Percentiles rank a stretch among this genome's conserved stretches.
These are phyloP conservation scores for Fraxinus excelsior DNA, from an alignment of 257 asterid species.

Conservation along the genomic window DNA sequence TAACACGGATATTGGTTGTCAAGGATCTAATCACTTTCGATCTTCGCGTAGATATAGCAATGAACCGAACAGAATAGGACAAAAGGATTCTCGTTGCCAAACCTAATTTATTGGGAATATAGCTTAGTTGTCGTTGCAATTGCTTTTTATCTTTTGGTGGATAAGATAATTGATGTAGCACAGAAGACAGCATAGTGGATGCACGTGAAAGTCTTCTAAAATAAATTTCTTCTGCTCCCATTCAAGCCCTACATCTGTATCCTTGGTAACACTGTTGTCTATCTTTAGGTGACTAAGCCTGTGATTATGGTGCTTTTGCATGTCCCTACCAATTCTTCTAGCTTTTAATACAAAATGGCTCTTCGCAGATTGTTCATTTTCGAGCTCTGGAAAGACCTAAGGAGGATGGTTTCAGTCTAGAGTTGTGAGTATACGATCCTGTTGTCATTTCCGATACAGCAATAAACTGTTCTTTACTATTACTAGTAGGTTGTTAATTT, in stretches of 20 bases:
- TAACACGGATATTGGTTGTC: neutral
- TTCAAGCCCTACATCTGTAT: neutral
- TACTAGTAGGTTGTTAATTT: constrained; percentile 24
- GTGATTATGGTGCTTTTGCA: neutral
- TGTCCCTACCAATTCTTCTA: neutral
- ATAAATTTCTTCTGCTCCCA: constrained; percentile 1
- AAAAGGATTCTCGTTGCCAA: neutral
- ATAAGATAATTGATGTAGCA: neutral
- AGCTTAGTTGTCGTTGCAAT: neutral
- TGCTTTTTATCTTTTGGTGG: constrained; percentile 6
- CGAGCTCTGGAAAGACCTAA: constrained; percentile 88
- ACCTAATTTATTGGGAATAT: neutral
- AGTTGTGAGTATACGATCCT: constrained; percentile 63
- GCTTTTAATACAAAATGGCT: neutral
- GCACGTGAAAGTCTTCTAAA: neutral
- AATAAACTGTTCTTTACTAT: constrained; percentile 15
- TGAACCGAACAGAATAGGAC: neutral
- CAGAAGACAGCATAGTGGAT: neutral
- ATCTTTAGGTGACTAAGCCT: neutral
- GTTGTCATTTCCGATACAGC: neutral
- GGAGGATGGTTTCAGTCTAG: constrained; percentile 89
- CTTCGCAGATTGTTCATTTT: constrained; percentile 81
- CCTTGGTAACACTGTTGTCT: neutral
- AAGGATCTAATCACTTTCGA: neutral
- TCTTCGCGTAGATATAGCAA: neutral